These are phyloP conservation scores for Saturnispora kantuleensis DNA, from an alignment of 805 yeast genomes.

Conservation along the genomic window DNA sequence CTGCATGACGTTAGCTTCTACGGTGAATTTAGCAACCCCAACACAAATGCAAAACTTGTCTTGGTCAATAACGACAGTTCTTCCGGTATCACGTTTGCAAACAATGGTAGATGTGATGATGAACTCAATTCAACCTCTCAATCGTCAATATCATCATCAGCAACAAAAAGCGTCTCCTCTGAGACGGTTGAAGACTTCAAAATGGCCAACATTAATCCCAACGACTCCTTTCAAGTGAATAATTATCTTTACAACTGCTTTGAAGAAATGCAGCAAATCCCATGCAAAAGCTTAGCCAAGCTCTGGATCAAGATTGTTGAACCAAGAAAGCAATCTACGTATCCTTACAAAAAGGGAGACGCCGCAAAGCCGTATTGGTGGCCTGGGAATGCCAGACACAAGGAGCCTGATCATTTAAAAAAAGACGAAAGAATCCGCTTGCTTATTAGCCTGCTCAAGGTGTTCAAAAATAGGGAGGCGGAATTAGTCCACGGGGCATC, in stretches of 20 bases:
- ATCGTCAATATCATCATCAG: neutral
- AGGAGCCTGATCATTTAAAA: slow-evolving; percentile 65
- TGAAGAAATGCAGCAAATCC: slow-evolving; percentile 36
- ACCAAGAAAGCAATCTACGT: slow-evolving; percentile 53
- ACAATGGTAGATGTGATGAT: neutral
- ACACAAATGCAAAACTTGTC: neutral
- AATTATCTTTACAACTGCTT: slow-evolving; percentile 24
- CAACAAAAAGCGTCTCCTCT: neutral
- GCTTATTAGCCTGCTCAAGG: slow-evolving; percentile 32
- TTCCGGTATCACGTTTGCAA: neutral
- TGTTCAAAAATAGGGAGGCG: slow-evolving; percentile 16
- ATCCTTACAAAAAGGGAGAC: slow-evolving; percentile 51
- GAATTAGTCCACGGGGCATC: slow-evolving; percentile 20
- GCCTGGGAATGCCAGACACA: slow-evolving; percentile 51
- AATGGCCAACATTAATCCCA: slow-evolving; percentile 13
- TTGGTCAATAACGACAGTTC: neutral
- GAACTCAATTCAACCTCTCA: neutral
- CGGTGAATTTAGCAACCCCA: slow-evolving; percentile 9
- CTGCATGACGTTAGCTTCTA: slow-evolving; percentile 7
- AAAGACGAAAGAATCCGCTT: slow-evolving; percentile 47
- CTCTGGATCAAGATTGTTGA: slow-evolving; percentile 58
- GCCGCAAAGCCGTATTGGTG: slow-evolving; percentile 56
- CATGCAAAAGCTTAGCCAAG: slow-evolving; percentile 56
- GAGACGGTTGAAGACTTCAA: slow-evolving; percentile 12
- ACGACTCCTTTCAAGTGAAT: slow-evolving; percentile 15